phyloP scores from a whole-genome alignment of 495 filamentous ascomycete genomes.

The Xylaria curta region DNA sequence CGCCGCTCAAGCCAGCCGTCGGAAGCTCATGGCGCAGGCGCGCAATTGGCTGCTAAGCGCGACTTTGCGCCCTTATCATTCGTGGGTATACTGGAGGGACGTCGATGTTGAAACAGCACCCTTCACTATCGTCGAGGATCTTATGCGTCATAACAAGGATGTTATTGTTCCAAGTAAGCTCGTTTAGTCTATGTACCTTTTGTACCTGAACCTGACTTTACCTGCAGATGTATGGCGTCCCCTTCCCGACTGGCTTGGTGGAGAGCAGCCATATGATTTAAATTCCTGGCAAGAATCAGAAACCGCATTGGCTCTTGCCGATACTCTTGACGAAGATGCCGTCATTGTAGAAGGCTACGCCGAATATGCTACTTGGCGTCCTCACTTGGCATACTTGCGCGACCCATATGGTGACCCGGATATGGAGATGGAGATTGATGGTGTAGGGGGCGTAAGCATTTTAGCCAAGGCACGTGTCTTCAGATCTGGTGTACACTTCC shows the following conservation, averaged over 20 bases:
- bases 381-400: slow-evolving; percentile 94
- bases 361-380: slow-evolving; percentile 98
- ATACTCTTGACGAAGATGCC: slow-evolving; percentile 96
- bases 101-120: slow-evolving; percentile 98
- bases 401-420: slow-evolving; percentile 98
- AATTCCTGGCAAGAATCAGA: slow-evolving; percentile 99
- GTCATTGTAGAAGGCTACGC: slow-evolving; percentile 99
- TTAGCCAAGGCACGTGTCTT: slow-evolving; percentile 96
- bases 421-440: slow-evolving; percentile 99
- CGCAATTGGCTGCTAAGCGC: slow-evolving; percentile 97
- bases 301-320: slow-evolving; percentile 90
- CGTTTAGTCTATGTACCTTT: background rate
- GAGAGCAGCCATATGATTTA: slow-evolving; percentile 97
- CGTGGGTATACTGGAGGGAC: slow-evolving; percentile 99
- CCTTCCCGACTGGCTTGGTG: slow-evolving; percentile 97
- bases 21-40: slow-evolving; percentile 98
- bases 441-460: slow-evolving; percentile 96
- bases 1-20: slow-evolving; percentile 88
- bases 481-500: slow-evolving; percentile 93
- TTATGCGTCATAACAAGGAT: slow-evolving; percentile 99
- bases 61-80: slow-evolving; percentile 91
- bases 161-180: slow-evolving; percentile 95
- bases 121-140: slow-evolving; percentile 92
- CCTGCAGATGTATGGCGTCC: slow-evolving; percentile 93
- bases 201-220: slow-evolving; percentile 22